Evolutionary conservation across 164 flowering plant genomes (phyloP).

Genomic region (Dillenia suffruticosa): DNA sequence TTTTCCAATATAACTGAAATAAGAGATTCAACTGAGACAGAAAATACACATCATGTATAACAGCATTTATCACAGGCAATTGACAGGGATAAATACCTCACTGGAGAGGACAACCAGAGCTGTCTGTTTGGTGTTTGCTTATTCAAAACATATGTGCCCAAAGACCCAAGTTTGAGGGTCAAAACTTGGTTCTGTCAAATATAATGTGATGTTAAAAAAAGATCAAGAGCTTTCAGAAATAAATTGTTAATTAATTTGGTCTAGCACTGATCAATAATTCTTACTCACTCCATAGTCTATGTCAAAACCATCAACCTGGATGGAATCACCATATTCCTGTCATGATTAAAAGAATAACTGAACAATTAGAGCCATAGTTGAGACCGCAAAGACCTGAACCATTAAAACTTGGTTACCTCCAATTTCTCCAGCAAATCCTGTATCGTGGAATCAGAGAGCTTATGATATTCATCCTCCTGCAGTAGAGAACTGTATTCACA

Average conservation of each 20-base stretch:
- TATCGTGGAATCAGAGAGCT: conserved; percentile 70
- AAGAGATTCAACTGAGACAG: too few species aligned
- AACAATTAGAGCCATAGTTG: neutral
- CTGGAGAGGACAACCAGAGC: conserved; percentile 93
- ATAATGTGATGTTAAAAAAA: conserved; percentile 1
- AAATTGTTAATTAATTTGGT: neutral
- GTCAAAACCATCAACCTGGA: conserved; percentile 86
- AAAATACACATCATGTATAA: neutral
- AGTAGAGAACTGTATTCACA: conserved; percentile 52
- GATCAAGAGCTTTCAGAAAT: neutral
- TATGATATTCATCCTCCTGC: conserved; percentile 79
- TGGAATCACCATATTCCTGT: conserved; percentile 90
- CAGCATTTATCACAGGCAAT: neutral
- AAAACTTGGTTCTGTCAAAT: conserved; percentile 77
- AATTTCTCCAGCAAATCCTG: conserved; percentile 72
- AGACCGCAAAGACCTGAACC: neutral
- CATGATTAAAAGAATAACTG: neutral
- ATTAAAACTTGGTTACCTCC: conserved; percentile 45
- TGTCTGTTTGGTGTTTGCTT: conserved; percentile 96
- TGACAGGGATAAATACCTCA: conserved; percentile 49
- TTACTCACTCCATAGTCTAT: conserved; percentile 96
- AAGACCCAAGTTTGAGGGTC: conserved; percentile 72
- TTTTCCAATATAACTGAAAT: too few species aligned
- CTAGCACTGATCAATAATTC: conserved; percentile 11
- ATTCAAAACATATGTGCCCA: conserved; percentile 90